Evolutionary conservation across 2,329 filamentous ascomycete species (phyloP), one percentile per base, ranked within the genome.

Genomic region (Botryosphaeria dothidea): DNA sequence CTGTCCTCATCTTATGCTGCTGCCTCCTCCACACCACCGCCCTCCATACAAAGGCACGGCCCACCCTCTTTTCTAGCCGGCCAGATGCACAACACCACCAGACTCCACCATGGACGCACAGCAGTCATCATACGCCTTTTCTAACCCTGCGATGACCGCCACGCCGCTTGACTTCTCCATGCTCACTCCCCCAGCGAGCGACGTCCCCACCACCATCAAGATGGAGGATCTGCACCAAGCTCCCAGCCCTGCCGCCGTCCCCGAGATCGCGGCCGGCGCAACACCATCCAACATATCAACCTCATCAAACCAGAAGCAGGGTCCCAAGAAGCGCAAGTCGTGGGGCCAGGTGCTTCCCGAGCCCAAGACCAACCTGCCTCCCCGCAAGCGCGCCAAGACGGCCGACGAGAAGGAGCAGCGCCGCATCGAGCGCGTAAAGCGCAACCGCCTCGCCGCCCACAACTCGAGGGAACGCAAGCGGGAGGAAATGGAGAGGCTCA

Each of bases 371-470:
- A 96, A 94, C 75, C 88, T 98, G 7, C 94, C 94, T 67, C 94
- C 94, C 43, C 90, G 93, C 70, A 99, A 99, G 87, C 92, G 95
- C 68, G 95, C 95, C 72, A 99, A 98, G 86, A 99, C 95, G 2
- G 94, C 96, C 73, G 95, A 97, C 74, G 95, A 99, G 80, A 99
- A 99, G 82, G 95, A 98, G 81, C 95, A 99, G 80, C 91, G 95
- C 49, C 91, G 95, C 67, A 96, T 98, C 64, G 95, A 99, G 83
- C 92, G 95, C 68, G 95, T 99, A 69, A 92, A 98, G 72, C 90
- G 95, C 49, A 99, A 99, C 77, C 92, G 95, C 69, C 92, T 93
- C 66, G 95, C 95, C 51, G 95, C 95, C 45, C 95, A 98, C 84
- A 97, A 96, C 66, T 99, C 95, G 3, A 86, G 95, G 58, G 95